Evolutionary conservation across 2,329 filamentous ascomycete genomes (phyloP), one percentile per base, ranked within the genome.

Genomic region (Cordyceps fumosorosea): DNA sequence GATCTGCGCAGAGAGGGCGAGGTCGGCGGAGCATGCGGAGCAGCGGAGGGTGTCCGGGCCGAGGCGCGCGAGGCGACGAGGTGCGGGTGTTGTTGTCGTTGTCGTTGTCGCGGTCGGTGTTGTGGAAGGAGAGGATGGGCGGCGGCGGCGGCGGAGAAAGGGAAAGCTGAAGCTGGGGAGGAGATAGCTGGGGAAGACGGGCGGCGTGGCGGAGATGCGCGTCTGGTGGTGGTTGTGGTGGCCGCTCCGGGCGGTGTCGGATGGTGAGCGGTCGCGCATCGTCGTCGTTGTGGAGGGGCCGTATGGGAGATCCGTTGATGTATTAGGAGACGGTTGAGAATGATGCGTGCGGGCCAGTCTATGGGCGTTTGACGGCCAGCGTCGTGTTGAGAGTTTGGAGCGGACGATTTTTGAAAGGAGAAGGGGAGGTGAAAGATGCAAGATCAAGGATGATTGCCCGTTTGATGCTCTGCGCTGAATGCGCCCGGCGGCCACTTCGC

Each of bases 1-100:
- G 64, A 89, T 83, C 70, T 88, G 85, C 14, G 81, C 78, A 18
- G 77, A 71, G 68, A 84, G 84, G 20, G 84, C 85, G n/a, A 89
- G 71, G 71, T 89, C 84, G 60, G 80, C 76, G 14, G 83, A 78
- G 75, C 86, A 89, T 56, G 73, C 76, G 40, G 77, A 75, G 73
- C 86, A 89, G 65, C 84, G 80, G 56, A 89, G 74, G 1, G 82
- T 85, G 68, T 84, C 79, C 5, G 83, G 82, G 0, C 77, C 76
- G 26, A 72, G 71, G 62, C 77, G 79, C 20, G 74, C 67, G 7
- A 86, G 73, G 18, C 64, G 56, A 12, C 55, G 29, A 1, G 50
- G 66, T 45, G n/a, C 8, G n/a, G 44, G 44, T 20, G 44, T 20
- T 3, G 44, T 12, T 10, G 40, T 11, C 7, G 7, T 16, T 7